These are phyloP conservation scores for Parmales sp. DNA, from an alignment of 108 stramenopile species.

Conservation along the genomic window DNA sequence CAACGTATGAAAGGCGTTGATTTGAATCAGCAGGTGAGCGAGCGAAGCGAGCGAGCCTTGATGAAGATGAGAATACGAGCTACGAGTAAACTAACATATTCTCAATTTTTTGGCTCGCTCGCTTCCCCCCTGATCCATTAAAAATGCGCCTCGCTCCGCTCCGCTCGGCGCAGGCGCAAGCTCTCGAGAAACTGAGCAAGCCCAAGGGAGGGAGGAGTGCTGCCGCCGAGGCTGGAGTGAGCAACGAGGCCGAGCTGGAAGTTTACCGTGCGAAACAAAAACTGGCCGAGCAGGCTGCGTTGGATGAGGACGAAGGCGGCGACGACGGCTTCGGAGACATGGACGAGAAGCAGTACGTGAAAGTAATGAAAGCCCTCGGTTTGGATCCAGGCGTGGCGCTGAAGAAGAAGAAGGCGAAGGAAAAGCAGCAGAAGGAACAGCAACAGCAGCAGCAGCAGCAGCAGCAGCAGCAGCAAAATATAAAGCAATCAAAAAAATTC, in stretches of 20 bases:
- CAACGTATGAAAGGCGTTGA: neutral
- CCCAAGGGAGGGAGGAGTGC: neutral
- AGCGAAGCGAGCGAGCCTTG: too few species aligned
- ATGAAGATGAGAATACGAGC: too few species aligned
- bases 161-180: too few species aligned
- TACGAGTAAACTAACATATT: too few species aligned
- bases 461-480: too few species aligned
- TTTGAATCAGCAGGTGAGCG: neutral
- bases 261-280: neutral
- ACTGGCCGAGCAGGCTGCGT: neutral
- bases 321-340: constrained; percentile 12
- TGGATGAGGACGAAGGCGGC: neutral
- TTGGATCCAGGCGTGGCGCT: constrained; percentile 3
- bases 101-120: too few species aligned
- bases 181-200: constrained; percentile 6
- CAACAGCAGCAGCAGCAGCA: too few species aligned
- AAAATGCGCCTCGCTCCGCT: too few species aligned
- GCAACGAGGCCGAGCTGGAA: neutral
- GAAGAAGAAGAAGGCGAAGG: constrained; percentile 6
- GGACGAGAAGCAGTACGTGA: constrained; percentile 13
- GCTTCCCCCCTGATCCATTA: too few species aligned
- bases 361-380: constrained; percentile 1
- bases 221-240: neutral
- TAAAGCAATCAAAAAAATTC: too few species aligned
- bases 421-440: neutral